phyloP scores from a whole-genome alignment of 768 basidiomycete species.

The Boletellus emodensis region DNA sequence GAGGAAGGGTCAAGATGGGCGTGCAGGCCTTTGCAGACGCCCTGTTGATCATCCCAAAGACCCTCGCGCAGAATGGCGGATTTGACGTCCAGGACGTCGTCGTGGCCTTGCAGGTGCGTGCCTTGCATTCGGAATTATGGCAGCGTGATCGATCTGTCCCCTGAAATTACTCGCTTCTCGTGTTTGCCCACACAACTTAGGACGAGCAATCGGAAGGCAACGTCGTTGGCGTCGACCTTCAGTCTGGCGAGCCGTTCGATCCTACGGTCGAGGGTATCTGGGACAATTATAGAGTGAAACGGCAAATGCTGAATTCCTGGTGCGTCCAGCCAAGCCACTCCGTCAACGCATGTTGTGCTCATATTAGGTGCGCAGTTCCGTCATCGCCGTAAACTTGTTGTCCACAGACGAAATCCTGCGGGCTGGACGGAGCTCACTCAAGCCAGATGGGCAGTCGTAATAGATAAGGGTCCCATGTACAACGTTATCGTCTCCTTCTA shows the following conservation, averaged over 20 bases:
- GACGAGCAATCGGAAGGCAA: conserved; percentile 96
- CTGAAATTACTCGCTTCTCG: conserved; percentile 3
- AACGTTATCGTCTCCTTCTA: conserved; percentile 17
- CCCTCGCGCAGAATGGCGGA: conserved; percentile 91
- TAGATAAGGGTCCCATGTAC: conserved; percentile 28
- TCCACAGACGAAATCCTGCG: conserved; percentile 95
- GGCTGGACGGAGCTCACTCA: conserved; percentile 83
- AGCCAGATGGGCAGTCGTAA: conserved; percentile 65
- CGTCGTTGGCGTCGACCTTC: conserved; percentile 83
- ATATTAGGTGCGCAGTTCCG: conserved; percentile 53
- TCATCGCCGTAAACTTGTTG: conserved; percentile 91
- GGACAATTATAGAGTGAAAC: conserved; percentile 99
- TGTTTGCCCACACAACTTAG: conserved; percentile 32
- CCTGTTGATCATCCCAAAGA: conserved; percentile 92
- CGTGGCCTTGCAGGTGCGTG: conserved; percentile 77
- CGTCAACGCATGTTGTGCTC: conserved; percentile 20
- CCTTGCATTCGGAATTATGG: conserved; percentile 2
- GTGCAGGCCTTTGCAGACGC: conserved; percentile 97
- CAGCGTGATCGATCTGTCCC: conserved; percentile 6
- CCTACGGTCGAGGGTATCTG: conserved; percentile 94
- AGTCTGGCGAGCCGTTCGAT: conserved; percentile 94
- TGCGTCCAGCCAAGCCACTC: conserved; percentile 36
- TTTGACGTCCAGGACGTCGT: conserved; percentile 96
- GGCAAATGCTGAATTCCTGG: conserved; percentile 98
- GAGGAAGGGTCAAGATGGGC: conserved; percentile 95